These are phyloP conservation scores for Mangifera indica DNA, from an alignment of 345 rosid species.

Conservation along the genomic window DNA sequence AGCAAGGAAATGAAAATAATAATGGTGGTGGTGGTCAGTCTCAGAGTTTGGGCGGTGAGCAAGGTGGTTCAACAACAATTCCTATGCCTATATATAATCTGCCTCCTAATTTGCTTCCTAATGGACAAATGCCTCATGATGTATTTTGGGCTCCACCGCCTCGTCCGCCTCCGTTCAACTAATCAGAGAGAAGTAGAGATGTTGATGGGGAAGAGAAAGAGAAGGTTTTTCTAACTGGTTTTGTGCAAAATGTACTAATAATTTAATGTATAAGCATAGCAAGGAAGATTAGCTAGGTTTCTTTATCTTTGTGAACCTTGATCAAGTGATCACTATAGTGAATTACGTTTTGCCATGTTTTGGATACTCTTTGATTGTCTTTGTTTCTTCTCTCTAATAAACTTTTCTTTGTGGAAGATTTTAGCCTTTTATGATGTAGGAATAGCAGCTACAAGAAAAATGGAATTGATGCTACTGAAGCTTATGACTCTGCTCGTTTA, in stretches of 20 bases:
- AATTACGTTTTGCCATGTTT: constrained; percentile 18
- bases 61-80: constrained; percentile 36
- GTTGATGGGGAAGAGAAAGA: neutral
- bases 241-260: constrained; percentile 20
- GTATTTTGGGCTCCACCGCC: constrained; percentile 76
- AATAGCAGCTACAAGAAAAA: constrained; percentile 6
- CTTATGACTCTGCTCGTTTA: constrained; percentile 4
- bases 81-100: constrained; percentile 58
- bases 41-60: constrained; percentile 29
- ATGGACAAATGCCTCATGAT: constrained; percentile 71
- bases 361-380: neutral
- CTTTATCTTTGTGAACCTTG: too few relatives aligned
- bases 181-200: neutral
- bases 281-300: constrained; percentile 19
- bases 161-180: constrained; percentile 61
- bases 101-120: constrained; percentile 63
- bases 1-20: constrained; percentile 36
- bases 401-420: constrained; percentile 15
- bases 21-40: constrained; percentile 30
- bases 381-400: constrained; percentile 9
- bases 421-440: constrained; percentile 23
- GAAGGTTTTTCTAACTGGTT: constrained; percentile 22
- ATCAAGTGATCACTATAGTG: neutral
- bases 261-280: constrained; percentile 14
- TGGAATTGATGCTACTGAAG: constrained; percentile 15